These are phyloP conservation scores for Aspergillus udagawae DNA, from an alignment of 2,329 filamentous ascomycete genomes.

Conservation along the genomic window DNA sequence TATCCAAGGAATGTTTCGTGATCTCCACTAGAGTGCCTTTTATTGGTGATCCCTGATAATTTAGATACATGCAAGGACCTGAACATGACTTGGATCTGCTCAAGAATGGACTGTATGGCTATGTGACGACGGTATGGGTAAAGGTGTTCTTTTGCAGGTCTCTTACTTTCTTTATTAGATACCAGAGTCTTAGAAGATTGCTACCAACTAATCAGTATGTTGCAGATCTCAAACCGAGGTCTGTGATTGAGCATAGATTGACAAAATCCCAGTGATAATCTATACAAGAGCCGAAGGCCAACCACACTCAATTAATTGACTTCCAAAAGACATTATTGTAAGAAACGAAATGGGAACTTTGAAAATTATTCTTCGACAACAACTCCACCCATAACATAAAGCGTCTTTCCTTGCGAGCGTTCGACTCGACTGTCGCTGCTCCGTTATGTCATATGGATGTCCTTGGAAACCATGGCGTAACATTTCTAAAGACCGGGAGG, in stretches of 20 bases:
- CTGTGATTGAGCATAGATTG: not conserved
- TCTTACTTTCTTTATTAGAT: not conserved
- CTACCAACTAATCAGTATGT: not conserved
- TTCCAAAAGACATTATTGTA: not conserved
- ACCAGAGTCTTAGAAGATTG: not conserved
- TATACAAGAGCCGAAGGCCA: not conserved
- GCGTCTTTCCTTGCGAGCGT: not conserved
- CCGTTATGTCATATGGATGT: too few relatives aligned
- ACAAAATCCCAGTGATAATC: not conserved
- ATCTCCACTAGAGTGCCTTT: not conserved
- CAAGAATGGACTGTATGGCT: not conserved
- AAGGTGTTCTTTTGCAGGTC: not conserved
- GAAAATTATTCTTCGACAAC: conserved; percentile 2
- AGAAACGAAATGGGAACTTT: not conserved
- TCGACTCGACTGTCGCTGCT: too few relatives aligned
- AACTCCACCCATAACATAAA: not conserved
- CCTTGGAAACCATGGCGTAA: not conserved
- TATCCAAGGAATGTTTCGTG: conserved; percentile 16
- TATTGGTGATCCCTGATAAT: not conserved
- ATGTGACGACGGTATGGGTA: not conserved
- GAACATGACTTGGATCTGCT: not conserved
- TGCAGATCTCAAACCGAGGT: not conserved
- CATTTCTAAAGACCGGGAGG: conserved; percentile 47
- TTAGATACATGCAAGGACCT: not conserved
- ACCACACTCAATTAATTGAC: not conserved